Evolutionary conservation across 129 eudicot genomes (phyloP), one percentile per base, ranked within the genome.

Genomic region (Artemisia annua): DNA sequence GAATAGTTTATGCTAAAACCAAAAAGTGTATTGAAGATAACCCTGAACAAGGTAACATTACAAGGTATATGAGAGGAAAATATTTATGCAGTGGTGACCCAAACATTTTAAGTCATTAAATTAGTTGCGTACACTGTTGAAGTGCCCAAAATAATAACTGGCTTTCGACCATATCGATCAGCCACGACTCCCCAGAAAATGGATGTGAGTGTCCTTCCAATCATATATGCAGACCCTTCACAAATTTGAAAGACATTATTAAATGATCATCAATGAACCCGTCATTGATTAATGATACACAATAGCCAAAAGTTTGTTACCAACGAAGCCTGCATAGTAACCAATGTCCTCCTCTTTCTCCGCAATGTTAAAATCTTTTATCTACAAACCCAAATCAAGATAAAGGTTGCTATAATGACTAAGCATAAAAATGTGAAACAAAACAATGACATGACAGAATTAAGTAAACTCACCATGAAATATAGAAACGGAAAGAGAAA

Each of bases 181-280:
- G 99, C 89, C 51, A 88, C 81, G 15, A 66, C 55, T 69, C 99
- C 99, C 99, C 97, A 94, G 12, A 86, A 77, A 55, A 87, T 81
- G 35, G 99, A 90, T 65, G 97, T 94, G 20, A 94, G 60, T 26
- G 89, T 93, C 82, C 99, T 86, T 64, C 99, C 99, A 74, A 94
- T 75, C 99, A 94, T 85, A 70, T 59, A 94, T 18, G 99, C 24
- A 32, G 97, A 84, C 28, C 97, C 97, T 87, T 82, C 85, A 84
- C 12, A 53, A 66, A 15, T 68, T 64, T 18, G 55, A 52, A 48
- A 16, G 48, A 67, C 35, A 68, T 10, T 61, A 28, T 11, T 8
- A 61, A 28, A 14, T 61, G 12, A 61, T 61, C 2, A 66, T 39
- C 44, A 39, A 39, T 35, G 43, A 35, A 35, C 44, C 44, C 10